phyloP scores from a whole-genome alignment of 2,329 filamentous ascomycete species.

The Fusarium zealandicum region DNA sequence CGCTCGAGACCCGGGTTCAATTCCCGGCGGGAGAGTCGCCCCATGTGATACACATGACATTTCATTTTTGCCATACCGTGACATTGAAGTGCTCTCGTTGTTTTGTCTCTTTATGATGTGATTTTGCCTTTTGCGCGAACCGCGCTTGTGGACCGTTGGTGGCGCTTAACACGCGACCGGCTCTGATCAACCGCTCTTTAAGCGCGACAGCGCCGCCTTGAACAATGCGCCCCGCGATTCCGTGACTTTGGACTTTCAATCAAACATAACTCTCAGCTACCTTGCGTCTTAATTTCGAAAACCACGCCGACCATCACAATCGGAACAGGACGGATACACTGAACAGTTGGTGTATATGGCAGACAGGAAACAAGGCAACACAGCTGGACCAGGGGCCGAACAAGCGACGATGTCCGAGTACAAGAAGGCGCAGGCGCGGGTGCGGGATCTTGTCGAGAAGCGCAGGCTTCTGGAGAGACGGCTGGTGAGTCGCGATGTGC shows the following conservation, averaged over 20 bases:
- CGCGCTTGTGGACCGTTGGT: background rate
- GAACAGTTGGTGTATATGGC: slow-evolving; percentile 41
- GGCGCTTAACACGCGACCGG: background rate
- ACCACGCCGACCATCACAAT: background rate
- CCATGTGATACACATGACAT: slow-evolving; percentile 6
- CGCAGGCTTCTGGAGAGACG: slow-evolving; percentile 49
- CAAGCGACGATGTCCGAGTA: slow-evolving; percentile 55
- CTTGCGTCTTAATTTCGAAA: background rate
- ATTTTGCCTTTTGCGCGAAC: background rate
- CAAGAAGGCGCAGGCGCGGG: slow-evolving; percentile 57
- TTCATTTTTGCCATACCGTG: background rate
- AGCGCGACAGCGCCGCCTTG: background rate
- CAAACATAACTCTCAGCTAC: slow-evolving; percentile 8
- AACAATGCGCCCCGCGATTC: slow-evolving; percentile 19
- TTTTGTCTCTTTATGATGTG: background rate
- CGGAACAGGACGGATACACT: background rate
- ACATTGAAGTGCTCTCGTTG: background rate
- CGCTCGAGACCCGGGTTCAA: slow-evolving; percentile 19
- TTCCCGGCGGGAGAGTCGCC: slow-evolving; percentile 26
- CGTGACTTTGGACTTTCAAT: slow-evolving; percentile 3
- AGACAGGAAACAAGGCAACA: slow-evolving; percentile 43
- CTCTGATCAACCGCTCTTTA: background rate
- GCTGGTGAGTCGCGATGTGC: slow-evolving; percentile 43
- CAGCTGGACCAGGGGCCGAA: slow-evolving; percentile 37
- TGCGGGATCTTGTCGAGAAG: slow-evolving; percentile 57